Evolutionary conservation across 1,139 yeast genomes (phyloP).

Genomic region (Debaryomyces nepalensis): DNA sequence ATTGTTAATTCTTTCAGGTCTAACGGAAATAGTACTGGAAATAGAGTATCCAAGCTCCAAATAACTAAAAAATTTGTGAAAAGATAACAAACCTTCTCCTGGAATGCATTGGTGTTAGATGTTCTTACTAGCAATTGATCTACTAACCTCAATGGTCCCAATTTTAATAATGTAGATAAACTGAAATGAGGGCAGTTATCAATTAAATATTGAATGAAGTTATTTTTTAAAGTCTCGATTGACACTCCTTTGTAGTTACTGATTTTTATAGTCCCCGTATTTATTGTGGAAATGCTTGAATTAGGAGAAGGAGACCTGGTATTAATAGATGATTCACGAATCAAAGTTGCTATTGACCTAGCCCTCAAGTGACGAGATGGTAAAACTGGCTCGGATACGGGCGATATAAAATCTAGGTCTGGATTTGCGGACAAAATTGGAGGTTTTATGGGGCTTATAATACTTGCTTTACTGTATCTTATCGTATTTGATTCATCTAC

Average conservation of each 20-base stretch:
- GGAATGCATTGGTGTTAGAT: conserved; percentile 17
- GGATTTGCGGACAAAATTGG: neutral
- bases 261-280: conserved; percentile 24
- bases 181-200: conserved; percentile 28
- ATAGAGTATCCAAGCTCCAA: conserved; percentile 19
- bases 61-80: conserved; percentile 40
- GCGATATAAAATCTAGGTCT: conserved; percentile 1
- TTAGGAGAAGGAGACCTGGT: conserved; percentile 26
- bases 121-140: conserved; percentile 34
- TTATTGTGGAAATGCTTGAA: conserved; percentile 24
- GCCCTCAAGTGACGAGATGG: neutral
- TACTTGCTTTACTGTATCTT: neutral
- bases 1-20: conserved; percentile 14
- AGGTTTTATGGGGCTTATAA: neutral
- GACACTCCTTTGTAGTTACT: conserved; percentile 25
- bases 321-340: conserved; percentile 12
- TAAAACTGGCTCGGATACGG: conserved; percentile 2
- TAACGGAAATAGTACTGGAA: conserved; percentile 21
- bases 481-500: neutral
- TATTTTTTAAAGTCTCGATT: conserved; percentile 32
- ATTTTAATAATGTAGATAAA: conserved; percentile 30
- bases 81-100: conserved; percentile 30
- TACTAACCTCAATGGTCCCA: conserved; percentile 45
- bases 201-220: conserved; percentile 35
- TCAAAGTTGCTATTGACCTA: neutral